phyloP scores from a whole-genome alignment of 225 moss, liverwort and hornwort species.

The Physcomitrellopsis africana region DNA sequence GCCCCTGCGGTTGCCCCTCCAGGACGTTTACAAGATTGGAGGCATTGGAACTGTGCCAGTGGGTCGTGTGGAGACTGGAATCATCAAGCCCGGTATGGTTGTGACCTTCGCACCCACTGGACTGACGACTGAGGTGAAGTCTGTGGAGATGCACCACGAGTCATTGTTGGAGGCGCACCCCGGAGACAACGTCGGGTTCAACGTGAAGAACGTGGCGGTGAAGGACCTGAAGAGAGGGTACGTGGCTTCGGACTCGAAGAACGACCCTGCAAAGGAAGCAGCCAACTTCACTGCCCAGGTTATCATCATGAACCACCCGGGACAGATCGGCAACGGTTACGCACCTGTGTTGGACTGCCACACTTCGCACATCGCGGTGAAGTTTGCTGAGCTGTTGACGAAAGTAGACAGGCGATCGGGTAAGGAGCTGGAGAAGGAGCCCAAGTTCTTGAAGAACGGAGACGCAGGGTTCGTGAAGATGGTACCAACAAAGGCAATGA shows the following conservation, averaged over 20 bases:
- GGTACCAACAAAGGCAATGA: conserved; percentile 63
- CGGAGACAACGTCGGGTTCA: conserved; percentile 54
- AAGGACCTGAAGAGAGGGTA: conserved; percentile 62
- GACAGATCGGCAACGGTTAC: conserved; percentile 67
- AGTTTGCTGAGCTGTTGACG: conserved; percentile 54
- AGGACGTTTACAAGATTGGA: conserved; percentile 70
- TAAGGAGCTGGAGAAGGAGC: conserved; percentile 72
- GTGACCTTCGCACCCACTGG: conserved; percentile 56
- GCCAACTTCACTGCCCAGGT: conserved; percentile 66
- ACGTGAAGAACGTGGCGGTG: conserved; percentile 54
- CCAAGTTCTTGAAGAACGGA: conserved; percentile 67
- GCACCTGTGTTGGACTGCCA: conserved; percentile 64
- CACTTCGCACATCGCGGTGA: conserved; percentile 60
- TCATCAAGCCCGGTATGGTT: conserved; percentile 57
- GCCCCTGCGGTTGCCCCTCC: conserved; percentile 68
- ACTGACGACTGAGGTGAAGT: conserved; percentile 66
- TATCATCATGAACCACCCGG: conserved; percentile 74
- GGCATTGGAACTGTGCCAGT: conserved; percentile 31
- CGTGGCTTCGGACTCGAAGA: conserved; percentile 65
- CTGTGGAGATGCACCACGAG: conserved; percentile 73
- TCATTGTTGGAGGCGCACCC: conserved; percentile 59
- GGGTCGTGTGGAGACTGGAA: conserved; percentile 47
- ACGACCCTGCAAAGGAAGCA: conserved; percentile 63
- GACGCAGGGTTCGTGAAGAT: conserved; percentile 67
- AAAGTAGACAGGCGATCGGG: conserved; percentile 68